Evolutionary conservation across 495 filamentous ascomycete genomes (phyloP), one percentile per base, ranked within the genome.

Genomic region (Usnea hakonensis): DNA sequence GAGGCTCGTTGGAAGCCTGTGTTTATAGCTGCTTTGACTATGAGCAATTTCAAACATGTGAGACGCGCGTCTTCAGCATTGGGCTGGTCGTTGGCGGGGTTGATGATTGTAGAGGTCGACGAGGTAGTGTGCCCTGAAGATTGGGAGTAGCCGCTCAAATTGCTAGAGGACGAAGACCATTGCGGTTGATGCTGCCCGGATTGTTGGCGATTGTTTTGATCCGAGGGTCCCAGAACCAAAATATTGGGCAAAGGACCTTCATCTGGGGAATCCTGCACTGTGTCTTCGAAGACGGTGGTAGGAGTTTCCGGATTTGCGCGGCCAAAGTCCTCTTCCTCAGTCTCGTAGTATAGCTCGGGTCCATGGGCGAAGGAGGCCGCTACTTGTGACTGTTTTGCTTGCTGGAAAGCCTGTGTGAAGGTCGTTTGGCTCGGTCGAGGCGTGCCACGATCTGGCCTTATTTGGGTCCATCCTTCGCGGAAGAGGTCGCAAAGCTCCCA

Each of bases 401-500:
- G 74, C 59, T 78, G 76, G 65, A 80, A 77, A 17, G 69, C 74
- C 63, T 83, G 73, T 7, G 76, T 79, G 70, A 92, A 93, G 33
- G 81, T 87, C 33, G 87, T 83, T 69, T 94, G 90, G 59, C 83
- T 88, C 2, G 91, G 89, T 36, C 89, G 79, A 0, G 91, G 91
- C n/a, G 91, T 95, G 30, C 88, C 90, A 38, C 90, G 80, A 62
- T 95, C 91, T 7, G 91, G 90, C 46, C 88, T 84, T 36, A 94
- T 84, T 70, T 95, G 87, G 33, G 90, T 91, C 91, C 91, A 96
- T 14, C 91, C 91, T 77, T 94, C 89, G 38, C 91, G 82, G 76
- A 95, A 96, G 54, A 96, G 85, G 75, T 96, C 91, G 71, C 90
- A 95, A 32, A 96, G 83, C 66, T 95, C 91, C 91, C 91, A 96